Evolutionary conservation across 169 alveolate species (phyloP).

Genomic region (Plasmodium vinckei): DNA sequence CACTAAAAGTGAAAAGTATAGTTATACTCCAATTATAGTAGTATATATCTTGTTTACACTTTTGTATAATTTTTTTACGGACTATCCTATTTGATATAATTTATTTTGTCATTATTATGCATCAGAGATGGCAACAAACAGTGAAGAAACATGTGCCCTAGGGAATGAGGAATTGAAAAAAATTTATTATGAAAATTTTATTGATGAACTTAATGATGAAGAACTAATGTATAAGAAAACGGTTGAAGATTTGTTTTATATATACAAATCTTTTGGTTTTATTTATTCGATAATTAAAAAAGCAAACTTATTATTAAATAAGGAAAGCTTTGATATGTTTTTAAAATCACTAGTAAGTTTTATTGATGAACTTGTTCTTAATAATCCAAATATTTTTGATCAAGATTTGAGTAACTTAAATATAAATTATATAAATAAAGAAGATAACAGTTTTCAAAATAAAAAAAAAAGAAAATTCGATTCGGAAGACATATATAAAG

Average conservation of each 20-base stretch:
- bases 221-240: slow-evolving; percentile 72
- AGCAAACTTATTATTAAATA: slow-evolving; percentile 44
- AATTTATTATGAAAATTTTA: slow-evolving; percentile 62
- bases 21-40: no score
- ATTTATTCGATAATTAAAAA: slow-evolving; percentile 68
- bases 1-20: no score
- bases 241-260: slow-evolving; percentile 71
- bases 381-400: slow-evolving; percentile 49
- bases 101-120: no score
- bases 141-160: slow-evolving; percentile 13
- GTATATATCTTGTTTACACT: no score
- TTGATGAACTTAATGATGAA: slow-evolving; percentile 72
- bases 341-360: slow-evolving; percentile 70
- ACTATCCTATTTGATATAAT: no score
- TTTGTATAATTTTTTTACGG: no score
- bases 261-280: slow-evolving; percentile 71
- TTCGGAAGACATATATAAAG: slow-evolving; percentile 12
- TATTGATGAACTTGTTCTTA: slow-evolving; percentile 61
- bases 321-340: slow-evolving; percentile 57
- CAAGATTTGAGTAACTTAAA: background rate
- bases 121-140: slow-evolving; percentile 24
- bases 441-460: background rate
- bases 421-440: slow-evolving; percentile 13
- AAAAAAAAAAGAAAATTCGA: slow-evolving; percentile 55
- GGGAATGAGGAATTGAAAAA: slow-evolving; percentile 59